Base-by-base conservation (phyloP, 75 land plant genomes). In the Pinus tabuliformis region DNA sequence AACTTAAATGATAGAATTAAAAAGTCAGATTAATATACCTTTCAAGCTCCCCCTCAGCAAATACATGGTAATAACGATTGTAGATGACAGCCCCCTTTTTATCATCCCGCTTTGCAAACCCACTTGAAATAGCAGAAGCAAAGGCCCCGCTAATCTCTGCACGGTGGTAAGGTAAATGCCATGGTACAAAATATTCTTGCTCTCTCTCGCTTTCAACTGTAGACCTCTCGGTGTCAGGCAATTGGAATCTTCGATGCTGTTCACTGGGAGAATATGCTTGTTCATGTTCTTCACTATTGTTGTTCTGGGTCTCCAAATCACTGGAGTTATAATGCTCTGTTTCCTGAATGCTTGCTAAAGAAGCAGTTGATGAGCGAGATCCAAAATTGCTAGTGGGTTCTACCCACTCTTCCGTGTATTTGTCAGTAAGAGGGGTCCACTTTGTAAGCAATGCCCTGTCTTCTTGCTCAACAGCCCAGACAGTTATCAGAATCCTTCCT, bases 381-480 rank as follows among this genome's bases (percentile, higher is more conserved):
- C 70, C 70, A 59, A 79, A 77, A 62, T 83, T 84, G 74, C 84
- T 83, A 57, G 86, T 77, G 2, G 84, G 81, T 74, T 83, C 89
- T 14, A 91, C 83, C 98, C 98, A 95, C 75, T 88, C 91, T 37
- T 92, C 99, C n/a, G 78, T 78, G 76, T 92, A 97, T 79, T 88
- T 94, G 12, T 70, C 42, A 45, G 78, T 59, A 59, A 97, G 83
- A 58, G 99, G 99, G 37, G 95, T 97, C 99, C 99, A 97, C 81
- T 92, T 97, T n/a, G 61, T 82, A 52, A 92, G 70, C 74, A 97
- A 72, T 26, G 86, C 77, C 59, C 61, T 82, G 66, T 97, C 98
- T 81, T 97, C 99, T 75, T 97, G 99, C 56, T 97, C 99, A 7
- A 87, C 95, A 62, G 99, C 99, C 99, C 99, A 97, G 12, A 97